These are phyloP conservation scores for Carex pumila DNA, from an alignment of 176 grass and related monocot genomes.

Conservation along the genomic window DNA sequence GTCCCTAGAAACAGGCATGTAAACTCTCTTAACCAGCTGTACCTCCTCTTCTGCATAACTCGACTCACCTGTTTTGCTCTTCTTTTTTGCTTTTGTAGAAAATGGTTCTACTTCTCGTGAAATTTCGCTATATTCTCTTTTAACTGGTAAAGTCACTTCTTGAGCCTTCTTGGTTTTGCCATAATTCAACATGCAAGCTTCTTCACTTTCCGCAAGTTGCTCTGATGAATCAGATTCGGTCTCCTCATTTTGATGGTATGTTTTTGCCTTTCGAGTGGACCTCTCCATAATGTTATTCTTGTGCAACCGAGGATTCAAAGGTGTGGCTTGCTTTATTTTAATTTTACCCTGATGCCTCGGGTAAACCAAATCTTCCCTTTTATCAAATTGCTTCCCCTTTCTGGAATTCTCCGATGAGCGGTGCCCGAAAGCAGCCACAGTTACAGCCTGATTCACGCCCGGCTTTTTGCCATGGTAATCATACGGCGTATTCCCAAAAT, in stretches of 20 bases:
- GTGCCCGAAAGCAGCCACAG: constrained; percentile 49
- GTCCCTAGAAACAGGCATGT: constrained; percentile 34
- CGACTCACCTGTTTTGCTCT: constrained; percentile 44
- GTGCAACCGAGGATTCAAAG: not conserved
- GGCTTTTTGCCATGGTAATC: constrained; percentile 40
- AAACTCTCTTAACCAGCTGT: constrained; percentile 34
- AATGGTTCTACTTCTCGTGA: constrained; percentile 42
- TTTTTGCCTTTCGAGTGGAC: constrained; percentile 3
- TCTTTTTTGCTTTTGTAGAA: constrained; percentile 40
- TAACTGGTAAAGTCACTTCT: constrained; percentile 14
- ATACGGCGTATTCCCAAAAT: constrained; percentile 23
- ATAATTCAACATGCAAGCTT: not conserved
- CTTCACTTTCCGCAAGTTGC: constrained; percentile 34
- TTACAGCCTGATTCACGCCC: constrained; percentile 44
- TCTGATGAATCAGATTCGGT: constrained; percentile 91
- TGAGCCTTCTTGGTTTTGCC: not conserved
- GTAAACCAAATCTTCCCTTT: constrained; percentile 17
- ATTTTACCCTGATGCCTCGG: constrained; percentile 25
- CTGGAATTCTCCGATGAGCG: constrained; percentile 38
- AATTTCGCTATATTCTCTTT: constrained; percentile 38
- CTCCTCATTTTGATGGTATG: constrained; percentile 47
- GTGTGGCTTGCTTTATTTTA: constrained; percentile 20
- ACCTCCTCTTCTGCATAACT: constrained; percentile 37
- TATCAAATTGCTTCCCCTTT: constrained; percentile 46
- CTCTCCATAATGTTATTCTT: constrained; percentile 12